phyloP scores from a whole-genome alignment of 768 basidiomycete species.

The Tylopilus sp. region DNA sequence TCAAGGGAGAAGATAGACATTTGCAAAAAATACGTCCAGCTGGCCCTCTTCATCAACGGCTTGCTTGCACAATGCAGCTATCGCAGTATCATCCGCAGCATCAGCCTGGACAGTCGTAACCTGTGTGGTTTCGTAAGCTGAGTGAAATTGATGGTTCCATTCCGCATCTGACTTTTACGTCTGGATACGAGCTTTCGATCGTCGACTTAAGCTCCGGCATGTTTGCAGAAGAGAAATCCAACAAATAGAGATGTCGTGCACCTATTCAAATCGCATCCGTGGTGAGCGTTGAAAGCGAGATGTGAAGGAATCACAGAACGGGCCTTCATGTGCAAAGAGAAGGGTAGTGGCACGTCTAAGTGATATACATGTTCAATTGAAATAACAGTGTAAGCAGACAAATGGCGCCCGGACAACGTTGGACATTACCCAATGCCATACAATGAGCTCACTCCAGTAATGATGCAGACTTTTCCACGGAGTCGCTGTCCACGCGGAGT shows the following conservation, averaged over 20 bases:
- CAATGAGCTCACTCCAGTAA: slow-evolving; percentile 84
- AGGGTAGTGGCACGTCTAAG: slow-evolving; percentile 67
- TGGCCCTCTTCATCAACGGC: slow-evolving; percentile 79
- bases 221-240: slow-evolving; percentile 67
- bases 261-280: slow-evolving; percentile 39
- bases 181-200: slow-evolving; percentile 64
- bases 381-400: slow-evolving; percentile 11
- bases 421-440: slow-evolving; percentile 79
- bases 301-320: slow-evolving; percentile 4
- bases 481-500: slow-evolving; percentile 55
- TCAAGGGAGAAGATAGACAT: slow-evolving; percentile 46
- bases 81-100: slow-evolving; percentile 73
- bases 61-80: slow-evolving; percentile 64
- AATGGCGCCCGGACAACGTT: slow-evolving; percentile 5
- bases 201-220: slow-evolving; percentile 68
- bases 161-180: slow-evolving; percentile 60
- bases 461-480: slow-evolving; percentile 75
- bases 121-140: slow-evolving; percentile 41
- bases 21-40: slow-evolving; percentile 94
- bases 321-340: slow-evolving; percentile 79
- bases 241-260: slow-evolving; percentile 70
- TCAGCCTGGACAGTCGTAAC: slow-evolving; percentile 77
- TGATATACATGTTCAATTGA: background rate
- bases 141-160: background rate
- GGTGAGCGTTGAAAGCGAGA: slow-evolving; percentile 3